phyloP scores from a whole-genome alignment of 129 eudicot species.

The Mikania micrantha region DNA sequence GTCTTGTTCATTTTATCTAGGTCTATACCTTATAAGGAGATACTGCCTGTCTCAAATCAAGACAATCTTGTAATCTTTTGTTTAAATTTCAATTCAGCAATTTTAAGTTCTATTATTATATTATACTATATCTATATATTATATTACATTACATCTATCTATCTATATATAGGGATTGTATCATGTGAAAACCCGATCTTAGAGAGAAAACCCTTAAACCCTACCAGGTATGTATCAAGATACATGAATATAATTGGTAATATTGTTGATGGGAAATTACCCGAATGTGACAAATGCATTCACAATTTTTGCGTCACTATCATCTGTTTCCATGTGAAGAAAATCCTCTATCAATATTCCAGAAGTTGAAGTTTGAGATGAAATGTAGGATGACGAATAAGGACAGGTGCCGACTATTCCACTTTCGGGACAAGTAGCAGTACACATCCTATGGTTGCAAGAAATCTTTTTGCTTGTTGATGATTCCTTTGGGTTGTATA shows the following conservation, averaged over 20 bases:
- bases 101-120: too few relatives aligned
- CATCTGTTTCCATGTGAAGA: conserved; percentile 63
- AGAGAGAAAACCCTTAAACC: too few relatives aligned
- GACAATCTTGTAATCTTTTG: too few relatives aligned
- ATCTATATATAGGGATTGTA: too few relatives aligned
- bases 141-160: too few relatives aligned
- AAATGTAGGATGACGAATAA: conserved; percentile 68
- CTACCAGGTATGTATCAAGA: too few relatives aligned
- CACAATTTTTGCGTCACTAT: conserved; percentile 31
- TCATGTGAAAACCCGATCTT: too few relatives aligned
- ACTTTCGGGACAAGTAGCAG: conserved; percentile 41
- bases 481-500: conserved; percentile 57
- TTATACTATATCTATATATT: too few relatives aligned
- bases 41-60: too few relatives aligned
- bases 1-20: too few relatives aligned
- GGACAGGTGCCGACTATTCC: conserved; percentile 51
- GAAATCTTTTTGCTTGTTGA: conserved; percentile 72
- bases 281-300: conserved; percentile 69
- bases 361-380: conserved; percentile 85
- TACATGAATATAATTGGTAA: not conserved
- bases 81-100: too few relatives aligned
- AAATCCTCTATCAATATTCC: conserved; percentile 75
- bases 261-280: conserved; percentile 36
- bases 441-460: conserved; percentile 58
- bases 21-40: too few relatives aligned